Percentiles rank a stretch among this genome's conserved stretches.
phyloP scores from a whole-genome alignment of 1,284 basidiomycete species.

The Marasmius sp. region DNA sequence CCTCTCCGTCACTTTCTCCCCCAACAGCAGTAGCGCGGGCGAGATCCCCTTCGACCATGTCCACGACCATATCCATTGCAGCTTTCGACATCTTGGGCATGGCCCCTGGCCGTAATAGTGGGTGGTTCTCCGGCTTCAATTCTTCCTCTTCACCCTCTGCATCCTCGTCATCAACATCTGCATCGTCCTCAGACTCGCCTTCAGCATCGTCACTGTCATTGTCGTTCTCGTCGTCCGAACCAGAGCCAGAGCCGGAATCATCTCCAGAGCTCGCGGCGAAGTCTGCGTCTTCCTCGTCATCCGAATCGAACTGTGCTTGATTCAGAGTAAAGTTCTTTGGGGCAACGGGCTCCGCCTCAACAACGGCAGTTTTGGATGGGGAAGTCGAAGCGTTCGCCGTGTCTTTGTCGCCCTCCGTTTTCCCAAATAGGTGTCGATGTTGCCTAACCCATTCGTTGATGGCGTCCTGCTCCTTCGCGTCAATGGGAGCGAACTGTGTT shows the following conservation, averaged over 20 bases:
- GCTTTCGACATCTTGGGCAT: constrained; percentile 69
- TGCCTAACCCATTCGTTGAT: constrained; percentile 64
- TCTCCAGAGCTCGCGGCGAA: not conserved
- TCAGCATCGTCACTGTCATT: constrained; percentile 15
- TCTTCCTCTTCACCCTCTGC: constrained; percentile 42
- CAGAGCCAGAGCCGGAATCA: constrained; percentile 4
- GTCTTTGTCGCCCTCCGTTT: constrained; percentile 19
- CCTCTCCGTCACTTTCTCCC: constrained; percentile 24
- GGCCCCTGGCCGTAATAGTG: constrained; percentile 62
- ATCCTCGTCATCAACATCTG: constrained; percentile 32
- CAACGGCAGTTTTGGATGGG: constrained; percentile 7
- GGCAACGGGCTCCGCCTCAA: constrained; percentile 48
- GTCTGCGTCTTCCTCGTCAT: constrained; percentile 1
- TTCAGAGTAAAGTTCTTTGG: constrained; percentile 29
- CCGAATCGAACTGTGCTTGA: constrained; percentile 4
- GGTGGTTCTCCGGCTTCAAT: constrained; percentile 57
- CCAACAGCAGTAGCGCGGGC: constrained; percentile 31
- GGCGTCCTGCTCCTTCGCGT: constrained; percentile 64
- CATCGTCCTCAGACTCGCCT: constrained; percentile 25
- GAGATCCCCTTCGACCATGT: constrained; percentile 56
- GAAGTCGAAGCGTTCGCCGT: constrained; percentile 6
- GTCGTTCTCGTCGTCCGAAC: constrained; percentile 27
- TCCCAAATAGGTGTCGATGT: constrained; percentile 59
- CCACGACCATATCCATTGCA: constrained; percentile 62
- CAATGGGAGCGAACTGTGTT: constrained; percentile 69